Conservation (phyloP, 2,329 filamentous ascomycete genomes). For the Lasiodiplodia gonubiensis region DNA sequence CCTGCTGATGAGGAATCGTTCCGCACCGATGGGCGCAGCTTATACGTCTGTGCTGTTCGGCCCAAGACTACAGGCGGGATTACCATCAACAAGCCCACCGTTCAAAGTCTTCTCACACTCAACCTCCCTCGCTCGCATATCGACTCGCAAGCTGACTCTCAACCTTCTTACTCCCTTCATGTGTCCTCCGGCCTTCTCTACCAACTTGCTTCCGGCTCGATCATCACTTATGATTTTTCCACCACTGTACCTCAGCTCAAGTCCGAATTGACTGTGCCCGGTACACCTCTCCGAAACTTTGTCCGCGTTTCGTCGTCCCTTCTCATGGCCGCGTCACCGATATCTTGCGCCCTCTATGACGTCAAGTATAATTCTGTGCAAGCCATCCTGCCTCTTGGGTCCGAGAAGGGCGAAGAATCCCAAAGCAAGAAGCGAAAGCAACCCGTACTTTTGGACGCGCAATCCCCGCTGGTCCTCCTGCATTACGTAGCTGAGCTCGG, state of each 20-base stretch:
- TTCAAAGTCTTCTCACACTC: slow-evolving; percentile 43
- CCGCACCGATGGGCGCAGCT: slow-evolving; percentile 29
- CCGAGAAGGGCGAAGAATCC: slow-evolving; percentile 30
- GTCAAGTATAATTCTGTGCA: slow-evolving; percentile 66
- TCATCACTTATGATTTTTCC: slow-evolving; percentile 69
- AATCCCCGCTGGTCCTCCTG: slow-evolving; percentile 42
- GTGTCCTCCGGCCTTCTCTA: slow-evolving; percentile 68
- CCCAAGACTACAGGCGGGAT: slow-evolving; percentile 41
- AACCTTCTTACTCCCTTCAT: slow-evolving; percentile 61
- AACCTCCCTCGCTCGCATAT: slow-evolving; percentile 35
- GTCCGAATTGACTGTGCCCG: slow-evolving; percentile 56
- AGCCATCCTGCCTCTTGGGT: slow-evolving; percentile 46
- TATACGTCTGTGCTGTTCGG: slow-evolving; percentile 41
- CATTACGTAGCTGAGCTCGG: slow-evolving; percentile 70
- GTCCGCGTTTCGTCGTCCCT: slow-evolving; percentile 70
- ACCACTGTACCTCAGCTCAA: slow-evolving; percentile 66
- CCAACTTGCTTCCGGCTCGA: slow-evolving; percentile 59
- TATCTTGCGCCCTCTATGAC: slow-evolving; percentile 65
- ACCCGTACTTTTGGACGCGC: slow-evolving; percentile 50
- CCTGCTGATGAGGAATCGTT: slow-evolving; percentile 26
- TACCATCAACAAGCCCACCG: slow-evolving; percentile 37
- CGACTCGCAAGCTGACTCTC: slow-evolving; percentile 21
- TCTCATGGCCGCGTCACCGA: slow-evolving; percentile 64
- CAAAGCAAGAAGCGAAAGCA: slow-evolving; percentile 48
- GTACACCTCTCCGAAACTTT: slow-evolving; percentile 65